These are phyloP conservation scores for Dichotomocladium elegans DNA, from an alignment of 371 early-diverging fungal species.

Conservation along the genomic window DNA sequence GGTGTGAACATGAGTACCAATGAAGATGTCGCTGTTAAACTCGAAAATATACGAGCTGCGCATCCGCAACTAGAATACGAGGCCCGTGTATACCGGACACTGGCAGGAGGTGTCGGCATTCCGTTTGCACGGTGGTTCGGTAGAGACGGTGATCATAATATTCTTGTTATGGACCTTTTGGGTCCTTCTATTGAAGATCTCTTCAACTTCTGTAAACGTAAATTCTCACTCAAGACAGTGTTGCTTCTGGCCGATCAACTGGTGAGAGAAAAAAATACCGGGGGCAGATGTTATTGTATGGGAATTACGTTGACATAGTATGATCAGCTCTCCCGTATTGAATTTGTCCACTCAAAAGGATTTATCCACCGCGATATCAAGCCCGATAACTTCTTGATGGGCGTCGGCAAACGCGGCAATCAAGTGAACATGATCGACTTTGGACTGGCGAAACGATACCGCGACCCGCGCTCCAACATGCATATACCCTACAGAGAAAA, in stretches of 20 bases:
- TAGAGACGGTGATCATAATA: slow-evolving; percentile 87
- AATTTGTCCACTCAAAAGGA: slow-evolving; percentile 94
- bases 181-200: slow-evolving; percentile 98
- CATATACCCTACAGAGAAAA: slow-evolving; percentile 98
- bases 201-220: slow-evolving; percentile 96
- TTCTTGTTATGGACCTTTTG: slow-evolving; percentile 97
- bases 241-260: slow-evolving; percentile 97
- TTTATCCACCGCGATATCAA: slow-evolving; percentile 84
- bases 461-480: slow-evolving; percentile 90
- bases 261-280: slow-evolving; percentile 47
- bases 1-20: slow-evolving; percentile 89
- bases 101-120: slow-evolving; percentile 96
- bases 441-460: slow-evolving; percentile 97
- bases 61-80: slow-evolving; percentile 98
- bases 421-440: slow-evolving; percentile 99
- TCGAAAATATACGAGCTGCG: slow-evolving; percentile 87
- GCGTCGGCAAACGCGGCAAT: slow-evolving; percentile 89
- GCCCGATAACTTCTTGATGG: slow-evolving; percentile 99
- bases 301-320: neutral
- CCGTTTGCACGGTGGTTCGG: slow-evolving; percentile 96
- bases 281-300: neutral
- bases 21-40: slow-evolving; percentile 94
- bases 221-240: slow-evolving; percentile 97
- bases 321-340: slow-evolving; percentile 88
- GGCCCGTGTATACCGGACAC: slow-evolving; percentile 89